Evolutionary conservation across 75 land plant species (phyloP).

Genomic region (Cryptomeria japonica): DNA sequence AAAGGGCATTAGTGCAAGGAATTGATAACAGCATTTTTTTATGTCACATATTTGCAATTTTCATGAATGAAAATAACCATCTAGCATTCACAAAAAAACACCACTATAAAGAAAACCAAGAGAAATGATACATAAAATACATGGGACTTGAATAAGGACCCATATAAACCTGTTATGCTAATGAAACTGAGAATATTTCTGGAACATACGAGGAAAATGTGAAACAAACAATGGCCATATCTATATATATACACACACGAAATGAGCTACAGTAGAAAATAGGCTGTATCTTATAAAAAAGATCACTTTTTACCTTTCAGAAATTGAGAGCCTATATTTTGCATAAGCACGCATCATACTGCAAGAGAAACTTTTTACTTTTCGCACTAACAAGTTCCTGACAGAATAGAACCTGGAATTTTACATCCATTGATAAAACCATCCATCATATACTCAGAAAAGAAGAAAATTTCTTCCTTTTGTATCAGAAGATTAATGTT

Average conservation of each 20-base stretch:
- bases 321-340: no score
- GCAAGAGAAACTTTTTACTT: no score
- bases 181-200: background rate
- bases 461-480: background rate
- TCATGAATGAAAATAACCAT: background rate
- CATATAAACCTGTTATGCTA: background rate
- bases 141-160: background rate
- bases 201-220: background rate
- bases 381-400: no score
- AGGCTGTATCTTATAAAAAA: no score
- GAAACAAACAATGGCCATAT: no score
- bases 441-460: background rate
- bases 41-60: background rate
- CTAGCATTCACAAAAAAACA: background rate
- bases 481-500: background rate
- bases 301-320: no score
- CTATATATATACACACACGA: no score
- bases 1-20: background rate
- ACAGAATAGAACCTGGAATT: no score
- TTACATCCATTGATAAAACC: background rate
- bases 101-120: background rate
- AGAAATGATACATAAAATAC: background rate
- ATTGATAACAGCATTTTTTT: background rate
- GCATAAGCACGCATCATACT: no score
- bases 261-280: no score